Base-by-base conservation (phyloP, 2,329 filamentous ascomycete genomes). In the Colletotrichum endophyticum region DNA sequence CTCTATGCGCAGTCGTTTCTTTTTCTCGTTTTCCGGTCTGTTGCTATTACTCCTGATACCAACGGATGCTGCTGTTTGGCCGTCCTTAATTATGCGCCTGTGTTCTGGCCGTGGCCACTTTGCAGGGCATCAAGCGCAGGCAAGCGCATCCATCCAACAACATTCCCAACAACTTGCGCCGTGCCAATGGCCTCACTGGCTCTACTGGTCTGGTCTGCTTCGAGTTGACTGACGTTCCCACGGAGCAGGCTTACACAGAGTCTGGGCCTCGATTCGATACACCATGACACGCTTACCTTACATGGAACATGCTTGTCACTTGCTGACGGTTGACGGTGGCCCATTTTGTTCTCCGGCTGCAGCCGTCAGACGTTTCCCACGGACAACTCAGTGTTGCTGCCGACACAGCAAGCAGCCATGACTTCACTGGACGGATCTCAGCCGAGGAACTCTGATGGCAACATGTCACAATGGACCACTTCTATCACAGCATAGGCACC, bases 241-340 rank as follows among this genome's bases (percentile, higher is more conserved):
- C 57, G 44, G 57, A 34, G 64, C 70, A 19, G 70, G 64, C 64
- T 73, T 59, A 76, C 70, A 73, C 56, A 34, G 59, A 62, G 39
- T 27, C 57, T 70, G 19, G 70, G n/a, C 63, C 34, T 13, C 36
- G 32, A 53, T 22, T 27, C 59, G 57, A 28, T 30, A 22, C 44
- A 28, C 28, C 70, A 73, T 64, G 44, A 19, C 36, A 39, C 15
- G 36, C 36, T 39, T 39, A 39, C 70, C 27, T 59, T 49, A 19
- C 57, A 69, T 44, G 56, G 63, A 25, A 59, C 13, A 64, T 36
- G 56, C 70, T 49, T 64, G 73, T 67, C 32, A n/a, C 39, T 61
- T 34, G 70, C 64, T 59, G 22, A 36, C 34, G 59, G 49, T 59
- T 27, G 69, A 73, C 15, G 16, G 73, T 69, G 56, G 73, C 53